These are phyloP conservation scores for Nakataea oryzae DNA, from an alignment of 2,329 filamentous ascomycete genomes.

Conservation along the genomic window DNA sequence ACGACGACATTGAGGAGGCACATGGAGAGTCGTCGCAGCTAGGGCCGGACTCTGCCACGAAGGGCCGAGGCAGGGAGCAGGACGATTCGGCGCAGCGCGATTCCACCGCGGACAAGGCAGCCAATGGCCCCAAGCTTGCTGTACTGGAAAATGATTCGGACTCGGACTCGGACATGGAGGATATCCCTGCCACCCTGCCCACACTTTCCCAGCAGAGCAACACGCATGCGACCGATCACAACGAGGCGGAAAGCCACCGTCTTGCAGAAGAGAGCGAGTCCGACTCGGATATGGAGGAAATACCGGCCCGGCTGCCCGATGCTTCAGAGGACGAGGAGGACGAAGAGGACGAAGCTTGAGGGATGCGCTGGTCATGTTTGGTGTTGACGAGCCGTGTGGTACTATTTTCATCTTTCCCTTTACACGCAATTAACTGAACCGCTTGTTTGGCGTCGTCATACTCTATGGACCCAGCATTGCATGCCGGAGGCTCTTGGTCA, in stretches of 20 bases:
- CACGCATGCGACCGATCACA: conserved; percentile 12
- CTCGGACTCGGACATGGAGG: neutral
- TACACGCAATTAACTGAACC: neutral
- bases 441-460: neutral
- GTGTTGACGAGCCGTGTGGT: neutral
- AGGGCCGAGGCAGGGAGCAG: neutral
- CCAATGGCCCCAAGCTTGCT: neutral
- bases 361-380: neutral
- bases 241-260: conserved; percentile 12
- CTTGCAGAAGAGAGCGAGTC: conserved; percentile 12
- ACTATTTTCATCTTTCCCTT: neutral
- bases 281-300: conserved; percentile 16
- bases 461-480: neutral
- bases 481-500: neutral
- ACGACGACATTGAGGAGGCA: conserved; percentile 8
- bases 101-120: neutral
- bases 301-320: conserved; percentile 1
- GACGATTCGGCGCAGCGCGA: neutral
- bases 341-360: neutral
- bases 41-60: neutral
- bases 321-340: neutral
- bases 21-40: conserved; percentile 7
- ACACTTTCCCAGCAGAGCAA: neutral
- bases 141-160: neutral
- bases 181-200: neutral